phyloP scores from a whole-genome alignment of 495 filamentous ascomycete species.

The Glutinoglossum americanum region DNA sequence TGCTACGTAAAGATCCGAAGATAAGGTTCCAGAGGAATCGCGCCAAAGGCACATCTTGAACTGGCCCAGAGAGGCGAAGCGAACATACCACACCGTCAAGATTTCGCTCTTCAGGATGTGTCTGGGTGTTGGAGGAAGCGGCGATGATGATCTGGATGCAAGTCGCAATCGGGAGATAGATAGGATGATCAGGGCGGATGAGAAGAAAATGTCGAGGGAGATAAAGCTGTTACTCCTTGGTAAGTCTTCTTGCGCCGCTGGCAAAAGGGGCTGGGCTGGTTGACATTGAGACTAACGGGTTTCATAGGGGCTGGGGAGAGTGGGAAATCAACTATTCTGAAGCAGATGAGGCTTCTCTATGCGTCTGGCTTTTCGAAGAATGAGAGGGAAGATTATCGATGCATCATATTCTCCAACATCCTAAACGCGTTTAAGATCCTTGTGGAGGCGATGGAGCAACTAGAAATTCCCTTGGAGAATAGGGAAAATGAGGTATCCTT shows the following conservation, averaged over 20 bases:
- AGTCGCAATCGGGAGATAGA: conserved; percentile 48
- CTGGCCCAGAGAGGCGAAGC: neutral
- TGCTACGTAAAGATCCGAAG: too few relatives aligned
- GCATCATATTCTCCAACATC: conserved; percentile 86
- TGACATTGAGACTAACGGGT: neutral
- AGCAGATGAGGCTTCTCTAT: conserved; percentile 99
- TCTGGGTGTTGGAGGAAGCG: conserved; percentile 29
- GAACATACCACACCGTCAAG: neutral
- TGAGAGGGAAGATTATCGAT: conserved; percentile 81
- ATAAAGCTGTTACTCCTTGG: conserved; percentile 72
- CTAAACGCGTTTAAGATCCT: conserved; percentile 75
- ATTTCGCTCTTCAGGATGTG: conserved; percentile 29
- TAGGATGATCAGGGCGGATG: conserved; percentile 52
- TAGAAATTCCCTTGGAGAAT: conserved; percentile 53
- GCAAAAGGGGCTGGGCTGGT: neutral
- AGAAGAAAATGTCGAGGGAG: conserved; percentile 56
- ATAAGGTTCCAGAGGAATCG: neutral
- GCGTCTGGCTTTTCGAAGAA: conserved; percentile 76
- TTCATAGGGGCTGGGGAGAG: conserved; percentile 78
- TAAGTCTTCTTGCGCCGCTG: conserved; percentile 19
- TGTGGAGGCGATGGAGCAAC: conserved; percentile 80
- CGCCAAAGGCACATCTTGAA: neutral
- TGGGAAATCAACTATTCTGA: conserved; percentile 93
- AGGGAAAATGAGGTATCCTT: conserved; percentile 30
- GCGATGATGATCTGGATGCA: conserved; percentile 24